Conservation (phyloP, 2,329 filamentous ascomycete species). For the Dendryphion nanum region DNA sequence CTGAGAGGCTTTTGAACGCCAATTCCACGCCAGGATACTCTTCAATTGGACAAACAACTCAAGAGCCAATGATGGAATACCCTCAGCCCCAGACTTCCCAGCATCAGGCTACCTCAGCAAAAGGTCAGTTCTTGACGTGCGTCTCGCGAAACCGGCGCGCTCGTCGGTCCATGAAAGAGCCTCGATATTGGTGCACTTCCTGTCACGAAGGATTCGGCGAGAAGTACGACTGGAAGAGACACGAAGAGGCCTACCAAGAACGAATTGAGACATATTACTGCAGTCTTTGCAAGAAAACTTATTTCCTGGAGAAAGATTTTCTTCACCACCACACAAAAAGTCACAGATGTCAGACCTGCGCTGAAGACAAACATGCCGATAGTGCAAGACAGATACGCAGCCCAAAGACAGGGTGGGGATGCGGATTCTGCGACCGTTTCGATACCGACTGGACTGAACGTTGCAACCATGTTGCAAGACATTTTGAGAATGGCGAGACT, state of each 20-base stretch:
- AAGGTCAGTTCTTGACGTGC: slow-evolving; percentile 29
- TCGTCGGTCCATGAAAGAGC: slow-evolving; percentile 17
- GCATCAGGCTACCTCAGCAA: slow-evolving; percentile 10
- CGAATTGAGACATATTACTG: slow-evolving; percentile 64
- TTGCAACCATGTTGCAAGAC: slow-evolving; percentile 64
- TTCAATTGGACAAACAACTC: slow-evolving; percentile 2
- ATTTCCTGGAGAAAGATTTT: slow-evolving; percentile 65
- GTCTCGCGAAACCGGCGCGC: slow-evolving; percentile 22
- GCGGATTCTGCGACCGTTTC: slow-evolving; percentile 64
- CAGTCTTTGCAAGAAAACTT: slow-evolving; percentile 62
- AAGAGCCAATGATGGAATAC: slow-evolving; percentile 1
- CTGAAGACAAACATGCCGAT: slow-evolving; percentile 47
- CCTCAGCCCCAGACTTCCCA: slow-evolving; percentile 6
- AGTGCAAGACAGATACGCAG: slow-evolving; percentile 35
- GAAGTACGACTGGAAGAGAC: slow-evolving; percentile 67
- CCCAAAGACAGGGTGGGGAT: slow-evolving; percentile 61
- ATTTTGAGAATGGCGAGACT: slow-evolving; percentile 57
- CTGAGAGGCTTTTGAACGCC: slow-evolving; percentile 8
- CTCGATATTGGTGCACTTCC: slow-evolving; percentile 40
- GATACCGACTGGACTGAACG: slow-evolving; percentile 61
- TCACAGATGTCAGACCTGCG: slow-evolving; percentile 60
- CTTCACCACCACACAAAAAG: slow-evolving; percentile 63
- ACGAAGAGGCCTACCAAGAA: slow-evolving; percentile 67
- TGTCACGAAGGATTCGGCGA: slow-evolving; percentile 61
- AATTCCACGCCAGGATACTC: slow-evolving; percentile 1